A percentile compares a stretch with the other conserved stretches of the same genome.
Conservation (phyloP, 768 basidiomycete species). For the Gelatoporia subvermispora region DNA sequence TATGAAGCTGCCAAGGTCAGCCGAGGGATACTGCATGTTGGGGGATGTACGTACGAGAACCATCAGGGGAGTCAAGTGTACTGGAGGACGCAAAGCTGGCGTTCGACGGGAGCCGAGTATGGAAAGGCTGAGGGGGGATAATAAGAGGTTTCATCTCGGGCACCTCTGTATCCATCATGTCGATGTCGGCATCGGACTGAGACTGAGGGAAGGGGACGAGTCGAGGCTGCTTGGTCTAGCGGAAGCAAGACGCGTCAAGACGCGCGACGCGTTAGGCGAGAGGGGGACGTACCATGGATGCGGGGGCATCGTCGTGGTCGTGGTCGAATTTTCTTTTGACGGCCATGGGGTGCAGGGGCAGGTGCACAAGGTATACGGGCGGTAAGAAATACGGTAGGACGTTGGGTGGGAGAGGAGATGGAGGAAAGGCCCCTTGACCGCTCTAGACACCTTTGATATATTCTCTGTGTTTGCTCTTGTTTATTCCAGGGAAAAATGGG, state of each 20-base stretch:
- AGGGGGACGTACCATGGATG: slow-evolving; percentile 2
- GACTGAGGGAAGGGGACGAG: slow-evolving; percentile 67
- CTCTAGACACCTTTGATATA: slow-evolving; percentile 7
- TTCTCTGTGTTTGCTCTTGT: slow-evolving; percentile 13
- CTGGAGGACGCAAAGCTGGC: slow-evolving; percentile 48
- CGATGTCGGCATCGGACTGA: slow-evolving; percentile 57
- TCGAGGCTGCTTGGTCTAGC: slow-evolving; percentile 56
- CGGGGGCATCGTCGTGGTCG: slow-evolving; percentile 40
- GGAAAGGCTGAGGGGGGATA: slow-evolving; percentile 42
- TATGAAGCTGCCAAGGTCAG: slow-evolving; percentile 33
- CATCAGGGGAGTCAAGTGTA: slow-evolving; percentile 17
- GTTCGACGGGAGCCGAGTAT: slow-evolving; percentile 61
- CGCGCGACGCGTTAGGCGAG: slow-evolving; percentile 7
- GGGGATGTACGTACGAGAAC: slow-evolving; percentile 18
- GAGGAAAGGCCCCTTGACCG: slow-evolving; percentile 2
- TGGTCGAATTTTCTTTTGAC: slow-evolving; percentile 72
- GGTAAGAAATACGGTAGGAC: slow-evolving; percentile 2
- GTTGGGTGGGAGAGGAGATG: slow-evolving; percentile 10
- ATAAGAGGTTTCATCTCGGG: slow-evolving; percentile 55
- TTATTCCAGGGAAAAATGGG: slow-evolving; percentile 9
- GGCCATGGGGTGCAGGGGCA: slow-evolving; percentile 40
- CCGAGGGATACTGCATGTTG: neutral
- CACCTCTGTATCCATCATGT: slow-evolving; percentile 56
- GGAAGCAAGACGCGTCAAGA: slow-evolving; percentile 18
- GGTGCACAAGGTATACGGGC: neutral